Conservation (phyloP, 202 grass and related monocot species). For the Brachypodium distachyon region DNA sequence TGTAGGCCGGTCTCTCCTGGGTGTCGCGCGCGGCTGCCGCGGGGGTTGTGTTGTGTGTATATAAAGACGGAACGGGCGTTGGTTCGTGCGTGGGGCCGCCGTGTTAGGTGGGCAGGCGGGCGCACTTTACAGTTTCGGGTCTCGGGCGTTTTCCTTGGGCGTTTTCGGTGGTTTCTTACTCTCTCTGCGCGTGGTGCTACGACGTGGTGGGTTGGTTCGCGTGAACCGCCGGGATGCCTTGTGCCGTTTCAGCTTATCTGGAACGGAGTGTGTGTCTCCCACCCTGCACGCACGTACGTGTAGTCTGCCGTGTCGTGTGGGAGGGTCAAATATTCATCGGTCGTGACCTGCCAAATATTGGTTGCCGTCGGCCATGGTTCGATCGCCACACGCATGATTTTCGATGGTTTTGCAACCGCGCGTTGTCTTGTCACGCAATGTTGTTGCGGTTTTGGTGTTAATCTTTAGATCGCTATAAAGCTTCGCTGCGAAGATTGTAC, state of each 20-base stretch:
- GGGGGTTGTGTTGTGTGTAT: not conserved
- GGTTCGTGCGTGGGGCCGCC: not conserved
- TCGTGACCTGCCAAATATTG: not conserved
- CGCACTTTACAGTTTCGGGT: not conserved
- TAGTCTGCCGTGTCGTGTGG: not conserved
- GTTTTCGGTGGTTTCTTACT: not conserved
- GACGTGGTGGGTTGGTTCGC: not conserved
- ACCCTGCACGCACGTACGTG: no score
- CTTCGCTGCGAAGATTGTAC: no score
- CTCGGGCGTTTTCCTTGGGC: constrained; percentile 2
- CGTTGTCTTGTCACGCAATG: no score
- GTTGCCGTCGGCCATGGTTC: not conserved
- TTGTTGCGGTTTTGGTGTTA: not conserved
- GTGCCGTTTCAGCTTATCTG: not conserved
- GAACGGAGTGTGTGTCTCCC: no score
- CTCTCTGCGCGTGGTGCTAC: not conserved
- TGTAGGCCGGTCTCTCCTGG: no score
- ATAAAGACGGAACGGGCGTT: constrained; percentile 6
- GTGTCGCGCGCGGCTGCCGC: not conserved
- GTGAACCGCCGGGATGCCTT: not conserved
- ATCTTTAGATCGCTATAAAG: no score
- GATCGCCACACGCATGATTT: no score
- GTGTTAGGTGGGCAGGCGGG: not conserved
- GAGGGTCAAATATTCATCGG: not conserved
- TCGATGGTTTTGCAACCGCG: no score